Evolutionary conservation across 1,139 yeast genomes (phyloP).

Genomic region (Hansenula lynferdii): DNA sequence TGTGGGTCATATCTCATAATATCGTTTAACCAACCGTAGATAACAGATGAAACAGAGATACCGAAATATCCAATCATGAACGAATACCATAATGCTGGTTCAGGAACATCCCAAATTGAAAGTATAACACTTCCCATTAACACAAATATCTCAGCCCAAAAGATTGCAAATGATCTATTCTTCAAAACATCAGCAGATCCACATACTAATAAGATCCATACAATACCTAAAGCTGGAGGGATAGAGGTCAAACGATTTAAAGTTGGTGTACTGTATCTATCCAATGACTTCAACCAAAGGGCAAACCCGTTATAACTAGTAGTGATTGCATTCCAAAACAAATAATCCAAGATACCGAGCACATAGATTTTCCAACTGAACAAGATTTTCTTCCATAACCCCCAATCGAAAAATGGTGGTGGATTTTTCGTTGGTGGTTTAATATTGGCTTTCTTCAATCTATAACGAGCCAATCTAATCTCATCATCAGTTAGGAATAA

Average conservation of each 20-base stretch:
- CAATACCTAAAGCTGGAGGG: conserved; percentile 31
- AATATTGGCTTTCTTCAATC: conserved; percentile 13
- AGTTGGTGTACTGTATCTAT: conserved; percentile 24
- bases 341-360: conserved; percentile 40
- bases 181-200: conserved; percentile 23
- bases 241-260: conserved; percentile 28
- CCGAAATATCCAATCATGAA: conserved; percentile 29
- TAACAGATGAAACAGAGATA: conserved; percentile 29
- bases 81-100: conserved; percentile 29
- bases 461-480: conserved; percentile 26
- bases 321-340: conserved; percentile 51
- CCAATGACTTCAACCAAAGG: conserved; percentile 29
- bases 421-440: conserved; percentile 8
- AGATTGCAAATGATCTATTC: conserved; percentile 33
- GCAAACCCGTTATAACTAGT: conserved; percentile 30
- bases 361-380: conserved; percentile 47
- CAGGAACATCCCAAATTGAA: conserved; percentile 17
- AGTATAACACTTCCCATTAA: conserved; percentile 3
- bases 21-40: conserved; percentile 31
- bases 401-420: conserved; percentile 24
- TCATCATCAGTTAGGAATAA: conserved; percentile 32
- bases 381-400: conserved; percentile 40
- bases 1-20: conserved; percentile 31
- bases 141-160: not conserved
- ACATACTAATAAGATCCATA: conserved; percentile 27